Conservation (phyloP, 2,329 filamentous ascomycete species). For the Cordyceps fumosorosea region DNA sequence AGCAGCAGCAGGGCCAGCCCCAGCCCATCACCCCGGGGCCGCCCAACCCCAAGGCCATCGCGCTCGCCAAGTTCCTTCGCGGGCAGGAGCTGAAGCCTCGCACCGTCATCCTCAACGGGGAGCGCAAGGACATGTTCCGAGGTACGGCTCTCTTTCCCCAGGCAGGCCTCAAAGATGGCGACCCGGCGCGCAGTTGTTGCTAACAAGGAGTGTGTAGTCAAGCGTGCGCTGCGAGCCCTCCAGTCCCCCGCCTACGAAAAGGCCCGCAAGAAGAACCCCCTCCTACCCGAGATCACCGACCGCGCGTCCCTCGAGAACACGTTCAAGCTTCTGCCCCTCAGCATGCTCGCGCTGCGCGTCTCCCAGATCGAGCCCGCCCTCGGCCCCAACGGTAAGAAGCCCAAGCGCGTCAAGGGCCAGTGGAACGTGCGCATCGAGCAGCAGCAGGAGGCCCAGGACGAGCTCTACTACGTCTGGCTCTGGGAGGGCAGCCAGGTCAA, state of each 20-base stretch:
- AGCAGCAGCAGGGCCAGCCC: conserved; percentile 40
- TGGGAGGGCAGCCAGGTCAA: conserved; percentile 93
- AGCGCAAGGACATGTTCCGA: conserved; percentile 97
- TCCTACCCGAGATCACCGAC: conserved; percentile 82
- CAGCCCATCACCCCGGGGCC: conserved; percentile 71
- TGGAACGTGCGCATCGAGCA: conserved; percentile 96
- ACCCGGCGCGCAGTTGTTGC: neutral
- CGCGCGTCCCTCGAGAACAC: conserved; percentile 83
- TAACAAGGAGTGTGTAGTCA: conserved; percentile 53
- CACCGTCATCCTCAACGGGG: conserved; percentile 89
- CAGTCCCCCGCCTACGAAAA: conserved; percentile 86
- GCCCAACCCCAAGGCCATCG: conserved; percentile 81
- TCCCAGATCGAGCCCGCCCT: conserved; percentile 66
- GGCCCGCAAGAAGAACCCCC: conserved; percentile 80
- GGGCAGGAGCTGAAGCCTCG: conserved; percentile 79
- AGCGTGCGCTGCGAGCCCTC: conserved; percentile 86
- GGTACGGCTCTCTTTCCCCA: conserved; percentile 42
- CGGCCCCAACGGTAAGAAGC: conserved; percentile 57
- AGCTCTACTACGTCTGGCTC: conserved; percentile 94
- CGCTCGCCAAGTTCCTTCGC: conserved; percentile 81
- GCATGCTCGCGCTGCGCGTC: conserved; percentile 87
- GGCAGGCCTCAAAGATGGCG: neutral
- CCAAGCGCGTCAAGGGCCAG: conserved; percentile 87
- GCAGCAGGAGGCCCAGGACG: conserved; percentile 81
- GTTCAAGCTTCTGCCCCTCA: conserved; percentile 92